phyloP scores from a whole-genome alignment of 2,329 filamentous ascomycete genomes.

The Alternaria arborescens region DNA sequence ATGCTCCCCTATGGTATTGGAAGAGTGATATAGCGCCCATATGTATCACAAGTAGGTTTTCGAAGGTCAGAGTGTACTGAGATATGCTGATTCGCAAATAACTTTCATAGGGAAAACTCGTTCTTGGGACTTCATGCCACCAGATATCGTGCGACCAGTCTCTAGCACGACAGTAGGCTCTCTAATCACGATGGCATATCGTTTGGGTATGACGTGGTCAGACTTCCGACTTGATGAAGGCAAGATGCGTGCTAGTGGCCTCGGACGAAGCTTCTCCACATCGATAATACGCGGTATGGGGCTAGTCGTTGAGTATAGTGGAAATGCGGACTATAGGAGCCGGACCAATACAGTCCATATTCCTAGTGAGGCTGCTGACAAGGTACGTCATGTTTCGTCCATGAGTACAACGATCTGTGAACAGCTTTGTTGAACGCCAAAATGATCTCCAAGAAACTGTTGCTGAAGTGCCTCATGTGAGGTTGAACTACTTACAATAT shows the following conservation, averaged over 20 bases:
- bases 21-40: not conserved
- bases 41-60: not conserved
- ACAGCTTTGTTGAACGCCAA: too few species aligned
- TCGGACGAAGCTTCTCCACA: not conserved
- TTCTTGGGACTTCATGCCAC: conserved; percentile 20
- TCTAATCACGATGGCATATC: conserved; percentile 13
- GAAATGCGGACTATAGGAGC: too few species aligned
- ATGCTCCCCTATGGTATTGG: too few species aligned
- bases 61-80: rapidly evolving
- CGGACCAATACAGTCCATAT: too few species aligned
- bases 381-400: not conserved
- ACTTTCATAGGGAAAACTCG: not conserved
- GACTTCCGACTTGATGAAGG: conserved; percentile 1
- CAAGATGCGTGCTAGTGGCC: not conserved
- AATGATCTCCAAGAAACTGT: rapidly evolving
- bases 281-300: not conserved
- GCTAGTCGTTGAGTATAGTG: not conserved
- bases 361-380: too few species aligned
- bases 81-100: not conserved
- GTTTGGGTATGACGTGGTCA: conserved; percentile 8
- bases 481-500: rapidly evolving
- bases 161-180: conserved; percentile 8
- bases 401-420: too few species aligned
- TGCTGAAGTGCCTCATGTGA: too few species aligned
- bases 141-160: conserved; percentile 16